phyloP scores from a whole-genome alignment of 148 eudicot genomes.

The Simmondsia chinensis region DNA sequence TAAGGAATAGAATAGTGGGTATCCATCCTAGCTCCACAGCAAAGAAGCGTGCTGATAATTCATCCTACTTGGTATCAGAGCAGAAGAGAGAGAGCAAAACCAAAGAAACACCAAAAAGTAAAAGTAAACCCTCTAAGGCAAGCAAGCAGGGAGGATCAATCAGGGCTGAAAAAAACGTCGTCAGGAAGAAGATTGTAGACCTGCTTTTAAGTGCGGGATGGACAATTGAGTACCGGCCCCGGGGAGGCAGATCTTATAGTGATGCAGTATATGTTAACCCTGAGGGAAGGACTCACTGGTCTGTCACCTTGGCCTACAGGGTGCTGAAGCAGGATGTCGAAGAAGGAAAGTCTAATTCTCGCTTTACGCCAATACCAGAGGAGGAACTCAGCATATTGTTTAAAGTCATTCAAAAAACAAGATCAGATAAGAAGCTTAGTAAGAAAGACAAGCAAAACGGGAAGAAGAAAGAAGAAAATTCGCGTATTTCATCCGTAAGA shows the following conservation, averaged over 20 bases:
- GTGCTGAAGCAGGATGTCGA: constrained; percentile 44
- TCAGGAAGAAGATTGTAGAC: constrained; percentile 50
- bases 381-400: constrained; percentile 54
- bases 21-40: not conserved
- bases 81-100: constrained; percentile 10
- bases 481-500: constrained; percentile 8
- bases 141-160: constrained; percentile 6
- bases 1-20: constrained; percentile 8
- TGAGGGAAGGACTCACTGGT: constrained; percentile 65
- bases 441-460: constrained; percentile 13
- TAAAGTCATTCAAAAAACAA: constrained; percentile 31
- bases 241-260: constrained; percentile 38
- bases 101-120: constrained; percentile 7
- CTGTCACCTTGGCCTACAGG: constrained; percentile 69
- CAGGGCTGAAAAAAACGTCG: constrained; percentile 34
- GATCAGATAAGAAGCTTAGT: constrained; percentile 26
- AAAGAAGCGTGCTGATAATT: not conserved
- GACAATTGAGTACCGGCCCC: constrained; percentile 62
- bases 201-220: constrained; percentile 72
- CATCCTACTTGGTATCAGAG: not conserved
- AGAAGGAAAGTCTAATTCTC: constrained; percentile 24
- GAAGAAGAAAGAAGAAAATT: constrained; percentile 9
- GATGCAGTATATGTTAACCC: constrained; percentile 70
- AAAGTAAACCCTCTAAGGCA: constrained; percentile 9
- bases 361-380: constrained; percentile 58